Evolutionary conservation across 1,139 yeast species (phyloP), one percentile per base, ranked within the genome.

Genomic region (Debaryomyces robertsiae): DNA sequence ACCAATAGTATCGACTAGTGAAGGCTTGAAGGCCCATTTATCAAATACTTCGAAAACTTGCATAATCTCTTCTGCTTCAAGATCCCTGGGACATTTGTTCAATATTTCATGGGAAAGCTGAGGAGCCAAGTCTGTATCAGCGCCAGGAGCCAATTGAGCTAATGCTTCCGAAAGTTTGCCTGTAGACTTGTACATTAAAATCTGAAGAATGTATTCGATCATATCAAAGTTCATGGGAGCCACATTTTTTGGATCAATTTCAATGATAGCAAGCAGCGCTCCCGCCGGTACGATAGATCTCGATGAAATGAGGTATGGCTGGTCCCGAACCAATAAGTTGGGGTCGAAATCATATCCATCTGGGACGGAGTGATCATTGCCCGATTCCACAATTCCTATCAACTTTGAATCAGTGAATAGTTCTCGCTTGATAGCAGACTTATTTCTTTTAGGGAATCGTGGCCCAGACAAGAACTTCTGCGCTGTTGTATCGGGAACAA

Each of bases 21-120:
- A 34, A 1, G 97, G 97, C 60, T 83, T 89, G 67, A 90, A 91
- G 0, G 98, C 94, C 98, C 98, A 91, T 16, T 65, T 57, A 34
- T 72, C 75, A 56, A 84, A 87, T 3, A 65, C 71, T 4, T 73
- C 60, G 3, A 81, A 70, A 6, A 91, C 57, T 4, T 58, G 52
- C 6, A 68, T 46, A 46, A 84, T 69, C 14, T 89, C 94, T 1
- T 75, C 77, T 4, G 68, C 55, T 0, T 79, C 66, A 43, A 90
- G 63, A 2, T 76, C 75, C 14, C 66, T 61, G 0, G 86, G 78
- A 3, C 59, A 54, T 45, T 72, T 77, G 9, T 73, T 57, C 41
- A 79, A 52, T 3, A 82, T 42, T 0, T 58, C 61, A 6, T 46
- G 39, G 3, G 74, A 67, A 6, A 75, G 56, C 10, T 63, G 58